These are phyloP conservation scores for Atractiella rhizophila DNA, from an alignment of 768 basidiomycete species.

Conservation along the genomic window DNA sequence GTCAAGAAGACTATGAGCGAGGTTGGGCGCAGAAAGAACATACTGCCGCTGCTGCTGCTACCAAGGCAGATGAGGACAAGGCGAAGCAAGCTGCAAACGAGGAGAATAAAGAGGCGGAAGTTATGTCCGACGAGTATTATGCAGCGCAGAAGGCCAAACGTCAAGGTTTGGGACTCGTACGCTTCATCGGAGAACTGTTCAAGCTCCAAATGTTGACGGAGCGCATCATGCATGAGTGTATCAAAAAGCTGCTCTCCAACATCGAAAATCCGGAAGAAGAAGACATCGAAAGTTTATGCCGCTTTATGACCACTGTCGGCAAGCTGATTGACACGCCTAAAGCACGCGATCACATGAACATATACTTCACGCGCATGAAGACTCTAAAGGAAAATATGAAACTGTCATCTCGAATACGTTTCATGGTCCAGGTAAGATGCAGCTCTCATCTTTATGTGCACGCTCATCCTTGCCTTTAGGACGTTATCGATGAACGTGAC, in stretches of 20 bases:
- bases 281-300: conserved; percentile 88
- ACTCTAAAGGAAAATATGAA: conserved; percentile 47
- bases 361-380: conserved; percentile 78
- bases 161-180: conserved; percentile 84
- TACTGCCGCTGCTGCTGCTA: conserved; percentile 58
- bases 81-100: conserved; percentile 37
- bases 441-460: conserved; percentile 1
- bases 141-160: conserved; percentile 91
- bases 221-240: conserved; percentile 95
- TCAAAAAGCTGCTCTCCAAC: conserved; percentile 80
- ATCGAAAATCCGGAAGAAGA: conserved; percentile 91
- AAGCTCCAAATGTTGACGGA: conserved; percentile 96
- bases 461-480: conserved; percentile 28
- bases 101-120: conserved; percentile 35
- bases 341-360: conserved; percentile 41
- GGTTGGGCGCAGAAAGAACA: conserved; percentile 79
- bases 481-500: conserved; percentile 64
- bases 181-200: conserved; percentile 95
- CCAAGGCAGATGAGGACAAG: conserved; percentile 62
- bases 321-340: conserved; percentile 51
- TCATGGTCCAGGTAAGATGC: conserved; percentile 63
- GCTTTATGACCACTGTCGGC: conserved; percentile 72
- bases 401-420: conserved; percentile 66
- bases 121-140: conserved; percentile 90
- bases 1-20: conserved; percentile 91